Conservation (phyloP, 2,329 filamentous ascomycete genomes). For the Chrysoporthe cubensis region DNA sequence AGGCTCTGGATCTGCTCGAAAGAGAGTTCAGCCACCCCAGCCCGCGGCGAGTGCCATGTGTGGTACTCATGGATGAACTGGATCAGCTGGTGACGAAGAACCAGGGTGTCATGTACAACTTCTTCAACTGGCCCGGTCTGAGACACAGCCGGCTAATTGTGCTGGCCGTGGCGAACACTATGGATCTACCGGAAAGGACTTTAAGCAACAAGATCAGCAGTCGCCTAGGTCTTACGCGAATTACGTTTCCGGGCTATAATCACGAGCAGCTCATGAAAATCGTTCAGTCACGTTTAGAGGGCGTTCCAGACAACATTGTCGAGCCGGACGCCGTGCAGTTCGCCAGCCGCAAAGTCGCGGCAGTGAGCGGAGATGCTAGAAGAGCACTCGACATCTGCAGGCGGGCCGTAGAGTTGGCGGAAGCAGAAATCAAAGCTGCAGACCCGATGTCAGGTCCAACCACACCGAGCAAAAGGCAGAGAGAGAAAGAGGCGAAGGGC, state of each 20-base stretch:
- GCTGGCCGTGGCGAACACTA: conserved; percentile 96
- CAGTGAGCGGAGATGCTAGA: conserved; percentile 91
- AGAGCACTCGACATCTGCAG: conserved; percentile 94
- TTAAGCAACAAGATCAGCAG: conserved; percentile 98
- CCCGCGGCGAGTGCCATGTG: conserved; percentile 88
- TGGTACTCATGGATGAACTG: conserved; percentile 97
- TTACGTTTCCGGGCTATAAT: conserved; percentile 96
- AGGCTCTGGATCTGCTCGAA: conserved; percentile 88
- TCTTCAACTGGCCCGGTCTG: conserved; percentile 98
- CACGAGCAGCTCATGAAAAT: conserved; percentile 98
- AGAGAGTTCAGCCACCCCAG: conserved; percentile 91
- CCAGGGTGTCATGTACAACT: conserved; percentile 99
- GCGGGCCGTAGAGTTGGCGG: conserved; percentile 91
- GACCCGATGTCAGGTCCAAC: conserved; percentile 49
- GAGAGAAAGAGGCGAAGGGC: conserved; percentile 33
- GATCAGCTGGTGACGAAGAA: conserved; percentile 98
- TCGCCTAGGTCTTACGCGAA: conserved; percentile 82
- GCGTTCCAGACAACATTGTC: conserved; percentile 86
- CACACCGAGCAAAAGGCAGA: conserved; percentile 64
- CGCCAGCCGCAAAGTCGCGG: conserved; percentile 92
- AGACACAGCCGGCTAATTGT: conserved; percentile 93
- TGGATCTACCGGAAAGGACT: conserved; percentile 95
- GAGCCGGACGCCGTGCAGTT: conserved; percentile 95
- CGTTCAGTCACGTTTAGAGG: conserved; percentile 89
- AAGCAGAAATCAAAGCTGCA: conserved; percentile 62